Percentiles rank a stretch among this genome's conserved stretches.
These are phyloP conservation scores for Rhizophagus sp. DNA, from an alignment of 192 early-diverging fungal species.

Conservation along the genomic window DNA sequence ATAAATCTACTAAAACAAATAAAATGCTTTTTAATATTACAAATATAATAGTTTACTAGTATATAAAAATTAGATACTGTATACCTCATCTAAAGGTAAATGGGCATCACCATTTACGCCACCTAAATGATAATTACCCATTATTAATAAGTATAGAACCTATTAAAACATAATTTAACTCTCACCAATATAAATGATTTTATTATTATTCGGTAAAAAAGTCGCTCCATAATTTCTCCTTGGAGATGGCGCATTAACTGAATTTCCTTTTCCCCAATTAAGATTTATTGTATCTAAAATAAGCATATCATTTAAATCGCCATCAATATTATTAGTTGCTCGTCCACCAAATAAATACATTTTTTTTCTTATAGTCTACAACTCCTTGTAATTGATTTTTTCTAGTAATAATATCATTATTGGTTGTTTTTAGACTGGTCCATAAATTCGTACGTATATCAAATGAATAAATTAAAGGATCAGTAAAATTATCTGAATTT, in stretches of 20 bases:
- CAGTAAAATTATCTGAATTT: too few species aligned
- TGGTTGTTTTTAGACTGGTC: too few species aligned
- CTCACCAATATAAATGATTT: not conserved
- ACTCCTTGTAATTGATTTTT: not conserved
- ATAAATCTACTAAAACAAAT: not conserved
- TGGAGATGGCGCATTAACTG: not conserved
- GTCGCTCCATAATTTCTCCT: not conserved
- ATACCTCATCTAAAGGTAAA: too few species aligned
- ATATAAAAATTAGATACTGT: too few species aligned
- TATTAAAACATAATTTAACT: too few species aligned
- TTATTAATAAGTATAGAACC: too few species aligned
- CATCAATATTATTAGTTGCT: not conserved
- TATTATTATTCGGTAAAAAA: not conserved
- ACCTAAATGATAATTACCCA: too few species aligned
- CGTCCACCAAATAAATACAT: not conserved
- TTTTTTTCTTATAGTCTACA: not conserved
- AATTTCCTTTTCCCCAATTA: not conserved
- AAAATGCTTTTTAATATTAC: not conserved
- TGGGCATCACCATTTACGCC: too few species aligned
- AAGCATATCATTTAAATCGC: not conserved
- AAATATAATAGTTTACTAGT: not conserved
- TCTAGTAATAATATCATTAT: not conserved
- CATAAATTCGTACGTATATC: not conserved
- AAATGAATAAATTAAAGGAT: not conserved
- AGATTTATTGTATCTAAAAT: not conserved